Evolutionary conservation across 1,284 basidiomycete genomes (phyloP).

Genomic region (Stereum hirsutum): DNA sequence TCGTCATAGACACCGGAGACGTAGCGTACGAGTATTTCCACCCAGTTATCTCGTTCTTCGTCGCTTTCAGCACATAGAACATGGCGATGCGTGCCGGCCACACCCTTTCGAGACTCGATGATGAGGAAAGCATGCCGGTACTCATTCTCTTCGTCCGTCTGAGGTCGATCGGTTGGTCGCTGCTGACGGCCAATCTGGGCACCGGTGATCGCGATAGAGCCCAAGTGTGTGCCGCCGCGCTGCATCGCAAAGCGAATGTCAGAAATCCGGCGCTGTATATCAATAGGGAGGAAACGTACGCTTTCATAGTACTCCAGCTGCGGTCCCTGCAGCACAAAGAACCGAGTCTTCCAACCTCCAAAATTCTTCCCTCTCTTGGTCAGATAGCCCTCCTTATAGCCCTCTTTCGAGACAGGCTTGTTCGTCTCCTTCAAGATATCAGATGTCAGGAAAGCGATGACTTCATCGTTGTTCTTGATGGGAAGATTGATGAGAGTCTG

Average conservation of each 20-base stretch:
- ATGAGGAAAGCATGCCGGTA: constrained; percentile 97
- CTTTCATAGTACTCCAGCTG: constrained; percentile 91
- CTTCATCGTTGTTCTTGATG: constrained; percentile 82
- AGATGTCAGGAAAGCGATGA: constrained; percentile 88
- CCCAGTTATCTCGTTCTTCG: constrained; percentile 88
- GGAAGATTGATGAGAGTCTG: constrained; percentile 80
- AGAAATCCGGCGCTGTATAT: constrained; percentile 5
- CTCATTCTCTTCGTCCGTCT: constrained; percentile 79
- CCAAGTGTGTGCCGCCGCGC: constrained; percentile 86
- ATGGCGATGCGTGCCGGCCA: constrained; percentile 70
- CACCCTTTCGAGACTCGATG: constrained; percentile 74
- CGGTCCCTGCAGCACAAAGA: constrained; percentile 85
- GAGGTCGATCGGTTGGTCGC: constrained; percentile 31
- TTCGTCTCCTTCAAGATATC: constrained; percentile 73
- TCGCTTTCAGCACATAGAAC: constrained; percentile 97
- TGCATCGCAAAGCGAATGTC: constrained; percentile 21
- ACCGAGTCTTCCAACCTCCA: constrained; percentile 93
- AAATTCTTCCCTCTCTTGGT: constrained; percentile 97
- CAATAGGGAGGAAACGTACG: constrained; percentile 41
- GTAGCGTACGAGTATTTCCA: constrained; percentile 85
- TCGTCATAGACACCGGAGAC: constrained; percentile 68
- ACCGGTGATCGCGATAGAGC: constrained; percentile 78
- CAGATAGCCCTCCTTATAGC: constrained; percentile 92
- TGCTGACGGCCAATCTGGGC: constrained; percentile 82
- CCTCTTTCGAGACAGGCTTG: constrained; percentile 68